A percentile compares a stretch with the other conserved stretches of the same genome.
phyloP scores from a whole-genome alignment of 805 yeast genomes.

The Ogataea zsoltii region DNA sequence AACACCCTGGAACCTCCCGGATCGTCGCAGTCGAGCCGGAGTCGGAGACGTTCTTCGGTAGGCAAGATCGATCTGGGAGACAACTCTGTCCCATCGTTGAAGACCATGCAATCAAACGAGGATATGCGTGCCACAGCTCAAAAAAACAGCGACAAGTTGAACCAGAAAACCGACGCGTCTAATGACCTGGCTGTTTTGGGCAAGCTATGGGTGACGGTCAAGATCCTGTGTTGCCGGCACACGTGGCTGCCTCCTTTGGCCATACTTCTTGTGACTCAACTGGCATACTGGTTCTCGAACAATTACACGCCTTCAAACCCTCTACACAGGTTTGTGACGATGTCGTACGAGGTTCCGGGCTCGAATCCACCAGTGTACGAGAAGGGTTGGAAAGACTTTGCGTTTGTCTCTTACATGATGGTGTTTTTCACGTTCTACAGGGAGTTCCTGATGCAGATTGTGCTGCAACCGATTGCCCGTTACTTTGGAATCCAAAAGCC shows the following conservation, averaged over 20 bases:
- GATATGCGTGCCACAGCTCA: slow-evolving; percentile 41
- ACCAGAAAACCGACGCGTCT: slow-evolving; percentile 24
- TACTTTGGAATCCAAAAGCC: slow-evolving; percentile 50
- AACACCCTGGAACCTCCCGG: background rate
- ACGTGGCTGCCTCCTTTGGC: slow-evolving; percentile 75
- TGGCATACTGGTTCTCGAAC: slow-evolving; percentile 53
- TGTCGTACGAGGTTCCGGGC: slow-evolving; percentile 63
- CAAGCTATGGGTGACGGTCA: slow-evolving; percentile 57
- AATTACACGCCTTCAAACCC: slow-evolving; percentile 60
- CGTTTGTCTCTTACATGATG: slow-evolving; percentile 78
- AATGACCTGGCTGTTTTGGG: slow-evolving; percentile 54
- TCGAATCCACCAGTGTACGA: slow-evolving; percentile 66
- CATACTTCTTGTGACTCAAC: slow-evolving; percentile 42
- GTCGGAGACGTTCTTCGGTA: slow-evolving; percentile 54
- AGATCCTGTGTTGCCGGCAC: slow-evolving; percentile 57
- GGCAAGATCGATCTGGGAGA: slow-evolving; percentile 80
- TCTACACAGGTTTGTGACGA: slow-evolving; percentile 59
- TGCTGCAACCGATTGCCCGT: slow-evolving; percentile 72
- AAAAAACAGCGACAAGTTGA: slow-evolving; percentile 34
- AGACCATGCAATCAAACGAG: slow-evolving; percentile 60
- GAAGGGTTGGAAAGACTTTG: slow-evolving; percentile 82
- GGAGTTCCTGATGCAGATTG: slow-evolving; percentile 84
- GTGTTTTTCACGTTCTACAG: slow-evolving; percentile 86
- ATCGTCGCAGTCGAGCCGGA: slow-evolving; percentile 12
- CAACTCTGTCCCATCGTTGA: slow-evolving; percentile 60